Conservation (phyloP, 176 grass and related monocot genomes). For the Typha latifolia region DNA sequence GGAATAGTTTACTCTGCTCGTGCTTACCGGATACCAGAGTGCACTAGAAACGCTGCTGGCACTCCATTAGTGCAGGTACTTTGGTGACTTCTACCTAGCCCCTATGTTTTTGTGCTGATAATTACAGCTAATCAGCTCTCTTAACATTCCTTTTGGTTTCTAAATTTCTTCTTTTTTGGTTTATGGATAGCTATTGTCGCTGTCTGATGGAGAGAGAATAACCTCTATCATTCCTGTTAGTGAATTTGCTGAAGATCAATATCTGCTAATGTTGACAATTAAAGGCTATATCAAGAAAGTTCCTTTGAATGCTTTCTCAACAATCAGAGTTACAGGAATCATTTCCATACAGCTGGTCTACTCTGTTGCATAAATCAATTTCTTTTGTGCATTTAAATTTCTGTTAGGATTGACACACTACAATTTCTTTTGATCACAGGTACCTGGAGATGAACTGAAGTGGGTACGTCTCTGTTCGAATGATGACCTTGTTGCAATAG, state of each 20-base stretch:
- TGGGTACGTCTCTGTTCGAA: slow-evolving; percentile 75
- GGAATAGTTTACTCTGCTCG: slow-evolving; percentile 90
- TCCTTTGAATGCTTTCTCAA: slow-evolving; percentile 77
- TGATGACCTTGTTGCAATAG: slow-evolving; percentile 78
- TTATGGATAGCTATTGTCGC: slow-evolving; percentile 54
- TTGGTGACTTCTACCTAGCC: slow-evolving; percentile 1
- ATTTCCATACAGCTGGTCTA: slow-evolving; percentile 91
- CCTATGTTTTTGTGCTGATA: background rate
- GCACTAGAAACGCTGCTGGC: slow-evolving; percentile 73
- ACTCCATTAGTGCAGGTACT: slow-evolving; percentile 83
- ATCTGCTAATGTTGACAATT: slow-evolving; percentile 74
- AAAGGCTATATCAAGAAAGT: slow-evolving; percentile 95
- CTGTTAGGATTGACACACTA: slow-evolving; percentile 2
- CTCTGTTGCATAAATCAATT: slow-evolving; percentile 6
- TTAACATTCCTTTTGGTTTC: background rate
- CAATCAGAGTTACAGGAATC: slow-evolving; percentile 73
- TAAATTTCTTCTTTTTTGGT: background rate
- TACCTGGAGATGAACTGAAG: slow-evolving; percentile 71
- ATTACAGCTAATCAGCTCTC: background rate
- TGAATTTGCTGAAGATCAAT: slow-evolving; percentile 83
- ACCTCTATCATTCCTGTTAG: slow-evolving; percentile 93
- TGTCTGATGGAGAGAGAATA: slow-evolving; percentile 82
- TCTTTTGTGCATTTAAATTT: slow-evolving; percentile 10
- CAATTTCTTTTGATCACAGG: slow-evolving; percentile 34
- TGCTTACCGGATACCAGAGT: slow-evolving; percentile 90